Evolutionary conservation across 208 protist genomes (phyloP), one percentile per base, ranked within the genome.

Genomic region (Herpetomonas tarakana): DNA sequence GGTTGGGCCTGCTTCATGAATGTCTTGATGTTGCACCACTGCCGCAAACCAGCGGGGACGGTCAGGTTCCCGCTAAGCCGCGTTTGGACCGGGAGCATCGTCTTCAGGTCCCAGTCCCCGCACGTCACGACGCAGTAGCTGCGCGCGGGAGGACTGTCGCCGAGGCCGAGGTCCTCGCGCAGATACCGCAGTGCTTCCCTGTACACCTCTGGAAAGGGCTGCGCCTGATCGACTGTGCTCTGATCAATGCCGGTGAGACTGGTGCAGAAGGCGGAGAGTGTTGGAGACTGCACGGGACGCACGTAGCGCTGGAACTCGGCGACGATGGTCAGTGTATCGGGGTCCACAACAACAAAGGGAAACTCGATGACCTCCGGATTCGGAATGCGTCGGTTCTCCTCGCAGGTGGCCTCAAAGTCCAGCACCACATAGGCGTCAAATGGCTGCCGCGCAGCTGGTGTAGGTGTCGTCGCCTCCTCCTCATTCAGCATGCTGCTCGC

Each of bases 371-470:
- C 78, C 64, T 96, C 88, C 27, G 58, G 78, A 18, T 88, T 29
- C 7, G 41, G 30, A 27, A 86, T 69, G 19, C 70, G 68, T 12
- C 35, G 29, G 18, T 61, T 58, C 2, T 59, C 58, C 46, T 94
- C 81, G 53, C 96, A 98, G 18, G 91, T 98, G 2, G 96, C 96
- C 74, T 98, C 96, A 76, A 98, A 97, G 76, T 98, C 96, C 4
- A 98, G 78, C 21, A 98, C 83, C 0, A 96, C 65, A 54, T 90
- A 96, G 1, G 58, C 72, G 44, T 92, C 83, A 45, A 70, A 73
- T 9, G 54, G 67, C 61, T 66, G 65, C 21, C n/a, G 4, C 24
- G 46, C 30, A 24, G 41, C 38, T 26, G 56, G n/a, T 22, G 16
- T 22, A 18, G 25, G 25, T 50, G 22, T 24, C 12, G 7, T 18